Percentiles rank a stretch among this genome's conserved stretches.
Conservation (phyloP, 1,284 basidiomycete genomes). For the Thelephora terrestris region DNA sequence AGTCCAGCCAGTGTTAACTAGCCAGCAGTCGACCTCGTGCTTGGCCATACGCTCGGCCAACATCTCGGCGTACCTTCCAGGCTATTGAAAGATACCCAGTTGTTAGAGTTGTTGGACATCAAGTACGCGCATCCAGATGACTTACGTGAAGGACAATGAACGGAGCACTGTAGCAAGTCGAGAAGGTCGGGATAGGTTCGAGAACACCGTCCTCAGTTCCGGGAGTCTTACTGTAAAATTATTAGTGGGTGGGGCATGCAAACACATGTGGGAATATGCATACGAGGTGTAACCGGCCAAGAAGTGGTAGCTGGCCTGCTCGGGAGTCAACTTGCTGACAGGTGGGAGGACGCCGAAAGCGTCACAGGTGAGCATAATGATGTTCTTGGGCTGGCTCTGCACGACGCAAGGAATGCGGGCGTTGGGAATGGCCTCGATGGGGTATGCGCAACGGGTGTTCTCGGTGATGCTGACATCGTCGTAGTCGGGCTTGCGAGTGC, state of each 20-base stretch:
- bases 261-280: constrained; percentile 18
- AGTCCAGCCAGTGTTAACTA: constrained; percentile 99
- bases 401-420: constrained; percentile 89
- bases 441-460: constrained; percentile 98
- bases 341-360: constrained; percentile 98
- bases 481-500: constrained; percentile 83
- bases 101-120: not conserved
- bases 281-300: constrained; percentile 92
- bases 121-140: constrained; percentile 6
- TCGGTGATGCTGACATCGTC: constrained; percentile 96
- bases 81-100: constrained; percentile 43
- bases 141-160: constrained; percentile 94
- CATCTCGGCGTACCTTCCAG: constrained; percentile 94
- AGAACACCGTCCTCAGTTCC: constrained; percentile 98
- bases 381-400: constrained; percentile 82
- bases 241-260: constrained; percentile 5
- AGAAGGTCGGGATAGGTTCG: constrained; percentile 98
- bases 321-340: constrained; percentile 85
- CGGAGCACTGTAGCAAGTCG: constrained; percentile 96
- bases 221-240: constrained; percentile 64
- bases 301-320: constrained; percentile 98
- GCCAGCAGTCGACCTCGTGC: constrained; percentile 91
- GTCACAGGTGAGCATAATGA: constrained; percentile 98
- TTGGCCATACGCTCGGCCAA: constrained; percentile 91
- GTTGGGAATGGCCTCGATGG: constrained; percentile 94